Percentiles rank a stretch among this genome's conserved stretches.
Conservation (phyloP, 1,284 basidiomycete species). For the Pseudozyma tsukubaensis region DNA sequence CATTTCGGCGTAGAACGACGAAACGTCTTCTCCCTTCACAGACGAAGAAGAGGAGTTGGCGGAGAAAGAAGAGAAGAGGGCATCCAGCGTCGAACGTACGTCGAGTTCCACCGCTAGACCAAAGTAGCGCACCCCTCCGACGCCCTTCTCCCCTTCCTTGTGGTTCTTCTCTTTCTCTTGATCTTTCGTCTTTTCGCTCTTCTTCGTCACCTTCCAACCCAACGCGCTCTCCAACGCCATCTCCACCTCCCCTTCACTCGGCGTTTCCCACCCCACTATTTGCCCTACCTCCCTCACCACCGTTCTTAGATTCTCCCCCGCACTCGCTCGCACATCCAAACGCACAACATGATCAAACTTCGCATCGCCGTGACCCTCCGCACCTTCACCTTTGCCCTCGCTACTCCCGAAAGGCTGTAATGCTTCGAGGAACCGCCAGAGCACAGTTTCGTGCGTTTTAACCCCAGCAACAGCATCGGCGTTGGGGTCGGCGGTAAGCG, state of each 20-base stretch:
- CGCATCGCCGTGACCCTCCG: constrained; percentile 68
- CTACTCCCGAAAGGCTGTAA: constrained; percentile 75
- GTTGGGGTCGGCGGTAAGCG: constrained; percentile 42
- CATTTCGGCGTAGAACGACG: constrained; percentile 36
- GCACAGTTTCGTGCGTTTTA: constrained; percentile 78
- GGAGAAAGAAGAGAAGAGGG: background rate
- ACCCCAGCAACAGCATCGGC: constrained; percentile 5
- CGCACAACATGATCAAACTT: constrained; percentile 78
- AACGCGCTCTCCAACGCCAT: constrained; percentile 34
- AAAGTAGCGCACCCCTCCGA: constrained; percentile 47
- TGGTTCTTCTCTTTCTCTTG: constrained; percentile 7
- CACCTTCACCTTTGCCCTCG: constrained; percentile 61
- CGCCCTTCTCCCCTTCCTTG: background rate
- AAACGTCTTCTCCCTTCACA: too few species aligned
- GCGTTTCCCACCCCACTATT: constrained; percentile 28
- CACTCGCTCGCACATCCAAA: constrained; percentile 74
- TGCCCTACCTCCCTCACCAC: constrained; percentile 20
- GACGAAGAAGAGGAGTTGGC: too few species aligned
- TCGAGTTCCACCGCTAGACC: constrained; percentile 56
- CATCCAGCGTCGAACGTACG: constrained; percentile 17
- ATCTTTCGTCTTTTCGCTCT: constrained; percentile 1
- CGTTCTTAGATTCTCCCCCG: constrained; percentile 36
- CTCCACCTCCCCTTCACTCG: constrained; percentile 12
- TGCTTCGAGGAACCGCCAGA: constrained; percentile 78
- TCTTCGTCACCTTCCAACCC: constrained; percentile 30